A percentile compares a stretch with the other conserved stretches of the same genome.
Conservation (phyloP, 163 green algal species). For the Picocystis sp. region DNA sequence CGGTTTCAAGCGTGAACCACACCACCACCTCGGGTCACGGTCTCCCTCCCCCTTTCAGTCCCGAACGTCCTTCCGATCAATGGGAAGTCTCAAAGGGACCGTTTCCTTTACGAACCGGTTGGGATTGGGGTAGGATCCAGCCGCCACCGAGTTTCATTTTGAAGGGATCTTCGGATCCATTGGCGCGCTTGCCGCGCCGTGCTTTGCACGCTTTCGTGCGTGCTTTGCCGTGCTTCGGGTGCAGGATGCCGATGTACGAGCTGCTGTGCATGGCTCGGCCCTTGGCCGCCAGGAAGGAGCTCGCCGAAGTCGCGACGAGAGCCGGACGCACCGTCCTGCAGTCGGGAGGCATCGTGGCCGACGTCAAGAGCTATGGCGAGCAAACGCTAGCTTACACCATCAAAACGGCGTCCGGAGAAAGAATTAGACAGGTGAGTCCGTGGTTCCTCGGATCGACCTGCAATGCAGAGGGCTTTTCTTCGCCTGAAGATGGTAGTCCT, state of each 20-base stretch:
- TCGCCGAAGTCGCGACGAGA: slow-evolving; percentile 35
- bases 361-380: slow-evolving; percentile 42
- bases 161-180: too few relatives aligned
- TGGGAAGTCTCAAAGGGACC: too few relatives aligned
- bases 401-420: slow-evolving; percentile 25
- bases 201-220: too few relatives aligned
- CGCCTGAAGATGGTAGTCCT: slow-evolving; percentile 2
- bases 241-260: slow-evolving; percentile 70
- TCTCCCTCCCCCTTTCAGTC: too few relatives aligned
- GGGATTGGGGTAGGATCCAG: too few relatives aligned
- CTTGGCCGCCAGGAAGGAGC: slow-evolving; percentile 15
- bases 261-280: slow-evolving; percentile 61
- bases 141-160: too few relatives aligned
- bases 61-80: too few relatives aligned
- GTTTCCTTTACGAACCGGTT: too few relatives aligned
- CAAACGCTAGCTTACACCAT: slow-evolving; percentile 58
- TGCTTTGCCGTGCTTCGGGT: too few relatives aligned
- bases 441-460: not conserved
- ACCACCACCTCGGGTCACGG: too few relatives aligned
- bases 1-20: too few relatives aligned
- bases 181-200: too few relatives aligned
- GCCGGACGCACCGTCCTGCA: slow-evolving; percentile 17
- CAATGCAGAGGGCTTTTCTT: not conserved
- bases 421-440: slow-evolving; percentile 35
- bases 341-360: slow-evolving; percentile 30